phyloP scores from a whole-genome alignment of 352 stramenopile species.

The Phytopythium oedochilum region DNA sequence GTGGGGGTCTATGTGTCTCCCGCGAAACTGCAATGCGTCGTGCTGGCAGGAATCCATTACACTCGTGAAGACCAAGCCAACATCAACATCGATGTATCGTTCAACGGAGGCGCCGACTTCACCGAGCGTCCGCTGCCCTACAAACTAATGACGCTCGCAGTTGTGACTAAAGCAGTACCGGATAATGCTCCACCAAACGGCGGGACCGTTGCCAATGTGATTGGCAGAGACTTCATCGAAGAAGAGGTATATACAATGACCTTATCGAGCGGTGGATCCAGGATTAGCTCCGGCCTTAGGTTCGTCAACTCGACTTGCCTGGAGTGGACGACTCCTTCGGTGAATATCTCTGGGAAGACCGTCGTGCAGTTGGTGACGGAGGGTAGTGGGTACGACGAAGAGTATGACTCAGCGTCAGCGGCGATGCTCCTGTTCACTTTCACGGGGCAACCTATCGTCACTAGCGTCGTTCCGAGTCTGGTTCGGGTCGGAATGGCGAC shows the following conservation, averaged over 20 bases:
- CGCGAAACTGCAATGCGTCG: conserved; percentile 22
- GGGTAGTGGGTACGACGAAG: conserved; percentile 2
- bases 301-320: conserved; percentile 16
- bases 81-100: conserved; percentile 17
- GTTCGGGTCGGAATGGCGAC: conserved; percentile 10
- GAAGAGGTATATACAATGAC: conserved; percentile 13
- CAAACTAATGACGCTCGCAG: conserved; percentile 10
- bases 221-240: conserved; percentile 16
- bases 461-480: conserved; percentile 12
- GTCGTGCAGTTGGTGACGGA: conserved; percentile 1
- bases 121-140: conserved; percentile 4
- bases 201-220: conserved; percentile 17
- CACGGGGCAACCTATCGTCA: conserved; percentile 3
- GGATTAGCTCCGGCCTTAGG: neutral
- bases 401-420: conserved; percentile 1
- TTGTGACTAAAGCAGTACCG: conserved; percentile 7
- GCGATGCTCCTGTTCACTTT: conserved; percentile 14
- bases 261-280: neutral
- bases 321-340: conserved; percentile 12
- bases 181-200: conserved; percentile 17
- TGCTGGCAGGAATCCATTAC: conserved; percentile 9
- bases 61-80: neutral
- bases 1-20: conserved; percentile 15
- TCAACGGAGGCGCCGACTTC: conserved; percentile 27
- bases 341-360: neutral